phyloP scores from a whole-genome alignment of 1,139 yeast species.

The Blastobotrys buckinghamii region DNA sequence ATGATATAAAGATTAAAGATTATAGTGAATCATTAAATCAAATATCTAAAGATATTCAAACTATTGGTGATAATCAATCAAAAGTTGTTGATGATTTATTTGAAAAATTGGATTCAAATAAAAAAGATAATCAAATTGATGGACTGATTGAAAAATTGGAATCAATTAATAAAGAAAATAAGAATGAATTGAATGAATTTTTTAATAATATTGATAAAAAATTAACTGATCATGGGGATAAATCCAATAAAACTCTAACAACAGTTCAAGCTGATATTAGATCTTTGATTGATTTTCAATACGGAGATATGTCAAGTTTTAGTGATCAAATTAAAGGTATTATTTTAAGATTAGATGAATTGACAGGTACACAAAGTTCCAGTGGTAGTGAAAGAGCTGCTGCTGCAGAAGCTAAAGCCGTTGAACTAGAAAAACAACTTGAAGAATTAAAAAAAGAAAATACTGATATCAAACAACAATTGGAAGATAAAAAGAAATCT shows the following conservation, averaged over 20 bases:
- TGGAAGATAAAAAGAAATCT: slow-evolving; percentile 15
- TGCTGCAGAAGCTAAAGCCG: slow-evolving; percentile 8
- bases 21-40: not conserved
- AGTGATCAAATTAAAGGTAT: slow-evolving; percentile 14
- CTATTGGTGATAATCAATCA: not conserved
- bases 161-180: not conserved
- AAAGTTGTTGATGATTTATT: not conserved
- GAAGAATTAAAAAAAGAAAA: not conserved
- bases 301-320: slow-evolving; percentile 16
- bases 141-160: slow-evolving; percentile 1
- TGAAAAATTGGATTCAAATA: not conserved
- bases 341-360: slow-evolving; percentile 6
- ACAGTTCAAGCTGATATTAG: slow-evolving; percentile 21
- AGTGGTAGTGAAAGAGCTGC: slow-evolving; percentile 7
- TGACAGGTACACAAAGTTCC: slow-evolving; percentile 2
- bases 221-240: slow-evolving; percentile 1
- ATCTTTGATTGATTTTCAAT: slow-evolving; percentile 22
- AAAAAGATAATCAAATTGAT: not conserved
- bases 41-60: not conserved
- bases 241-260: slow-evolving; percentile 10
- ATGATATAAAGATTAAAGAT: not conserved
- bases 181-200: slow-evolving; percentile 1
- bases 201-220: slow-evolving; percentile 5
- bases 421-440: slow-evolving; percentile 6
- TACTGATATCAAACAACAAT: slow-evolving; percentile 14